These are phyloP conservation scores for Erucastrum elatum DNA, from an alignment of 345 rosid species.

Conservation along the genomic window DNA sequence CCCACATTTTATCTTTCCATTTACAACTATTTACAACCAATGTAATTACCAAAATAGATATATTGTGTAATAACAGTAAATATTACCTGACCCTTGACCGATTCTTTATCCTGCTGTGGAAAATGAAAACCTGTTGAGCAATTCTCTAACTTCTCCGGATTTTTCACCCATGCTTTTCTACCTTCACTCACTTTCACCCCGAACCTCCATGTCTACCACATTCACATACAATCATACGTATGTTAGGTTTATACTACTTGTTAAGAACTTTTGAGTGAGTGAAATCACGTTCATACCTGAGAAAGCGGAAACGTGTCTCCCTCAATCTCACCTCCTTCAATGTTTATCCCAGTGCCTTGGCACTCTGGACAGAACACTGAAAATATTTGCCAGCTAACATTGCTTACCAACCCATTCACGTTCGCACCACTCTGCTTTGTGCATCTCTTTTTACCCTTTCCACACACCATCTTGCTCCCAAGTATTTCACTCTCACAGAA, in stretches of 20 bases:
- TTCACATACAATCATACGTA: not conserved
- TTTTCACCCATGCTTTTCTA: slow-evolving; percentile 82
- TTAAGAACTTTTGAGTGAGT: not conserved
- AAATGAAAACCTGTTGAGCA: slow-evolving; percentile 83
- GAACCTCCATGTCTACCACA: slow-evolving; percentile 68
- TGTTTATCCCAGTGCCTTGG: slow-evolving; percentile 75
- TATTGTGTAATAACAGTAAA: not conserved
- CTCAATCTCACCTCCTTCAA: slow-evolving; percentile 66
- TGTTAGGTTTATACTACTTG: not conserved
- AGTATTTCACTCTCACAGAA: slow-evolving; percentile 70
- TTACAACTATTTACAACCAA: slow-evolving; percentile 15
- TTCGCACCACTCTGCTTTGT: slow-evolving; percentile 55
- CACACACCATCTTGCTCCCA: slow-evolving; percentile 43
- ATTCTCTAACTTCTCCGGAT: slow-evolving; percentile 70
- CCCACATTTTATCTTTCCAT: slow-evolving; percentile 1
- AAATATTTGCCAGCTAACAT: slow-evolving; percentile 44
- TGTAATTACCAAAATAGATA: not conserved
- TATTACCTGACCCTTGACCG: slow-evolving; percentile 47
- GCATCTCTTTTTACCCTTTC: slow-evolving; percentile 53
- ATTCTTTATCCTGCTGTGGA: slow-evolving; percentile 46
- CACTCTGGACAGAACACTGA: slow-evolving; percentile 91
- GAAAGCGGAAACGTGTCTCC: slow-evolving; percentile 61
- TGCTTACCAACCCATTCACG: slow-evolving; percentile 34
- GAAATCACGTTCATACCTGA: slow-evolving; percentile 55
- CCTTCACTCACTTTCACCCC: slow-evolving; percentile 76